Percentiles rank a stretch among this genome's conserved stretches.
phyloP scores from a whole-genome alignment of 2,329 filamentous ascomycete genomes.

The Domatiomyces globalis region DNA sequence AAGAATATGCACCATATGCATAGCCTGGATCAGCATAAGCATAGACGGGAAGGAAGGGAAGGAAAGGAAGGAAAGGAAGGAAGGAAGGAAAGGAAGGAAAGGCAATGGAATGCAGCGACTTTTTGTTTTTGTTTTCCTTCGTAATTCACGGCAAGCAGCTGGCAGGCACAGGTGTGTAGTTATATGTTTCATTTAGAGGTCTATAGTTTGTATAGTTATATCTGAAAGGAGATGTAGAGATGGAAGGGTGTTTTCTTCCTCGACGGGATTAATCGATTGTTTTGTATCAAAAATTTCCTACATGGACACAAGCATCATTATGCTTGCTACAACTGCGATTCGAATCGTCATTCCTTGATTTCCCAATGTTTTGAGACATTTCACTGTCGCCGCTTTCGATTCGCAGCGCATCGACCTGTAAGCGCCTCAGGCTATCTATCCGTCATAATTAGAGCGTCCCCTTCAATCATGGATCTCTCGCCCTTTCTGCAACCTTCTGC shows the following conservation, averaged over 20 bases:
- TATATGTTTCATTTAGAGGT: too few relatives aligned
- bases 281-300: background rate
- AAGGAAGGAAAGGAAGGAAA: too few relatives aligned
- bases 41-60: background rate
- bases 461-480: background rate
- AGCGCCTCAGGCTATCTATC: background rate
- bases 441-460: background rate
- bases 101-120: too few relatives aligned
- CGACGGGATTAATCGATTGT: background rate
- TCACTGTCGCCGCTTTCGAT: background rate
- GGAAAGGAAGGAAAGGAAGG: too few relatives aligned
- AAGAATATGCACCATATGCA: too few relatives aligned
- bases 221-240: background rate
- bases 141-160: too few relatives aligned
- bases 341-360: background rate
- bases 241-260: too few relatives aligned
- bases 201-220: background rate
- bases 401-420: background rate
- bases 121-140: too few relatives aligned
- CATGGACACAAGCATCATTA: background rate
- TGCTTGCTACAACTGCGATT: background rate
- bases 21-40: too few relatives aligned
- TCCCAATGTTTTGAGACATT: background rate
- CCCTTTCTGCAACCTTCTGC: background rate
- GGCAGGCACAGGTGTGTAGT: too few relatives aligned